Evolutionary conservation across 2,329 filamentous ascomycete species (phyloP).

Genomic region (Claviceps sp.): DNA sequence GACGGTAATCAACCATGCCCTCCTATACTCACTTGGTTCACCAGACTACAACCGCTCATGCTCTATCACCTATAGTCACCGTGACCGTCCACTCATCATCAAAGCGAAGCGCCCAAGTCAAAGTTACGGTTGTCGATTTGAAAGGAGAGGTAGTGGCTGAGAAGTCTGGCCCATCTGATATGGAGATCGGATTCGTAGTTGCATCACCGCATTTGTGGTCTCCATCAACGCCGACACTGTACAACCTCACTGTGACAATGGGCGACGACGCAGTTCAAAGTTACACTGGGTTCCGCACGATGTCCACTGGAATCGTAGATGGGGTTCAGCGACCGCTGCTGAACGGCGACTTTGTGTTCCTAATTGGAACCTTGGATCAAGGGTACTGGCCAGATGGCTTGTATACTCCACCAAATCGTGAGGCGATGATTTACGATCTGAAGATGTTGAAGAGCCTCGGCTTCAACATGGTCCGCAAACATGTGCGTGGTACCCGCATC

Average conservation of each 20-base stretch:
- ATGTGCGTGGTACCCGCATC: conserved; percentile 29
- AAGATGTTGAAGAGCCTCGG: conserved; percentile 50
- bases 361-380: conserved; percentile 57
- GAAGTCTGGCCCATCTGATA: conserved; percentile 30
- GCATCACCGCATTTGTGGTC: conserved; percentile 48
- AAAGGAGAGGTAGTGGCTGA: conserved; percentile 28
- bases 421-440: conserved; percentile 56
- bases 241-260: conserved; percentile 45
- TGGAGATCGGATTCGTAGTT: conserved; percentile 41
- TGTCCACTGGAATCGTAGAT: conserved; percentile 41
- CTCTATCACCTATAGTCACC: conserved; percentile 28
- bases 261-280: conserved; percentile 42
- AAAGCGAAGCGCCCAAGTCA: conserved; percentile 20
- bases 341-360: conserved; percentile 56
- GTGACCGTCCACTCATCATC: conserved; percentile 38
- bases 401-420: conserved; percentile 48
- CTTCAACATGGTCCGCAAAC: conserved; percentile 60
- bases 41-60: neutral
- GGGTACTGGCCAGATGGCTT: conserved; percentile 61
- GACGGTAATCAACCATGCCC: conserved; percentile 20
- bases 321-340: conserved; percentile 48
- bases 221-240: conserved; percentile 47
- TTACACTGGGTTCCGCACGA: conserved; percentile 57
- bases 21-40: neutral
- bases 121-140: conserved; percentile 22